Evolutionary conservation across 495 filamentous ascomycete species (phyloP).

Genomic region (Penicillium simplicissimum): DNA sequence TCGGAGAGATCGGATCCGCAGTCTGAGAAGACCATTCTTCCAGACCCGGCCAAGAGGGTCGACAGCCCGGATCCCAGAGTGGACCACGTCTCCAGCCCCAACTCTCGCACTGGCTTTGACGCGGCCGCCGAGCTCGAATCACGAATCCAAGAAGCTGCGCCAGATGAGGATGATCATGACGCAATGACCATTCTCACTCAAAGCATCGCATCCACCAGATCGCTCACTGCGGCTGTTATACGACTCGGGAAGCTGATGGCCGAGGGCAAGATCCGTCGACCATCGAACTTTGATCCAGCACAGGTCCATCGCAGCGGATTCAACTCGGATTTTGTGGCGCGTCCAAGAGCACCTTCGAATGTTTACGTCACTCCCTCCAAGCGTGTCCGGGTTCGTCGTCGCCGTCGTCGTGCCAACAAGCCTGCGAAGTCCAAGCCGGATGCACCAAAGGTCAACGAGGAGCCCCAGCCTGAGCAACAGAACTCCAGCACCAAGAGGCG

Average conservation of each 20-base stretch:
- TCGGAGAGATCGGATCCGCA: background rate
- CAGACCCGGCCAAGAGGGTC: background rate
- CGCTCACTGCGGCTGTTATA: slow-evolving; percentile 16
- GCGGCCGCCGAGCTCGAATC: background rate
- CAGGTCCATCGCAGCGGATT: slow-evolving; percentile 1
- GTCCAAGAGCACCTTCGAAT: background rate
- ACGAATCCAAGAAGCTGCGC: background rate
- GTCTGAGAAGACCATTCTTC: background rate
- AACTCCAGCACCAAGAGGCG: slow-evolving; percentile 33
- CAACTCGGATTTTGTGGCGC: background rate
- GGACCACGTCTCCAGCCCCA: slow-evolving; percentile 2
- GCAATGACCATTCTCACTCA: background rate
- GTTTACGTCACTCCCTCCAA: background rate
- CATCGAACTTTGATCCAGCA: background rate
- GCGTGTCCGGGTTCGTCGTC: slow-evolving; percentile 3
- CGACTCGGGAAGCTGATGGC: slow-evolving; percentile 4
- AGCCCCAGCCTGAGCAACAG: slow-evolving; percentile 17
- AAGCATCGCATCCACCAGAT: slow-evolving; percentile 10
- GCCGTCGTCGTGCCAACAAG: slow-evolving; percentile 10
- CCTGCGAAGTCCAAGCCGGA: background rate
- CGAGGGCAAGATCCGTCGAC: slow-evolving; percentile 2
- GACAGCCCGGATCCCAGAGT: background rate
- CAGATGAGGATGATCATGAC: background rate
- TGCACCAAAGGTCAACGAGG: background rate
- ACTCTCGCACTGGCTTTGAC: slow-evolving; percentile 4